A percentile compares a stretch with the other conserved stretches of the same genome.
phyloP scores from a whole-genome alignment of 2,329 filamentous ascomycete species.

The Neonectria ditissima region DNA sequence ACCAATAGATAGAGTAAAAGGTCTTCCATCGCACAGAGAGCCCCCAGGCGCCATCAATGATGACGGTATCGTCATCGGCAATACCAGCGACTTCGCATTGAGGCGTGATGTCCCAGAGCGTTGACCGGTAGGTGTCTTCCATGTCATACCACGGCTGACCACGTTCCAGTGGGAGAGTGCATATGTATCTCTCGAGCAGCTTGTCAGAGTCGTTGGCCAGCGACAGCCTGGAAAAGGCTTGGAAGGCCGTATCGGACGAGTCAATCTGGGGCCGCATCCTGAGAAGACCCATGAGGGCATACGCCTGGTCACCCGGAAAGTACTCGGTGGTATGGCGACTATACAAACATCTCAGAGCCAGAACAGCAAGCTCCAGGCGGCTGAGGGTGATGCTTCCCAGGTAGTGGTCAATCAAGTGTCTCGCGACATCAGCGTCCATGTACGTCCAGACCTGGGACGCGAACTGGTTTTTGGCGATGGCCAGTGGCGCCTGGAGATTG shows the following conservation, averaged over 20 bases:
- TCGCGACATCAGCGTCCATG: slow-evolving; percentile 43
- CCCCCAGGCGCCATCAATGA: slow-evolving; percentile 49
- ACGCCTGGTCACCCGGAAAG: slow-evolving; percentile 49
- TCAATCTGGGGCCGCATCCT: slow-evolving; percentile 49
- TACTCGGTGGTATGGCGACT: slow-evolving; percentile 40
- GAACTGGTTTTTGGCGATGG: slow-evolving; percentile 50
- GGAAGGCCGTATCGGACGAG: slow-evolving; percentile 49
- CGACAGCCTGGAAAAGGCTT: slow-evolving; percentile 52
- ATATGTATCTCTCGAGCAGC: slow-evolving; percentile 51
- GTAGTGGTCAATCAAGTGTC: slow-evolving; percentile 52
- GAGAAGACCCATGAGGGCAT: slow-evolving; percentile 53
- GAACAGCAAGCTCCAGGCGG: slow-evolving; percentile 48
- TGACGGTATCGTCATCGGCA: slow-evolving; percentile 49
- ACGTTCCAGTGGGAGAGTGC: slow-evolving; percentile 40
- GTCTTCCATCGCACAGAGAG: slow-evolving; percentile 49
- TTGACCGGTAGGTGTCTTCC: slow-evolving; percentile 47
- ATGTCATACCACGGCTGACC: slow-evolving; percentile 48
- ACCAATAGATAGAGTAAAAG: slow-evolving; percentile 46
- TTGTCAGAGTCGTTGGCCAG: slow-evolving; percentile 51
- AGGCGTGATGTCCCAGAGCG: slow-evolving; percentile 51
- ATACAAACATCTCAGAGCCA: slow-evolving; percentile 48
- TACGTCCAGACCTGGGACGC: slow-evolving; percentile 47
- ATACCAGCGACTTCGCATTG: slow-evolving; percentile 50
- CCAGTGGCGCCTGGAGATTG: slow-evolving; percentile 31
- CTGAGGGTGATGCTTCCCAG: slow-evolving; percentile 48